These are phyloP conservation scores for Podosphaera leucotricha DNA, from an alignment of 2,329 filamentous ascomycete species.

Conservation along the genomic window DNA sequence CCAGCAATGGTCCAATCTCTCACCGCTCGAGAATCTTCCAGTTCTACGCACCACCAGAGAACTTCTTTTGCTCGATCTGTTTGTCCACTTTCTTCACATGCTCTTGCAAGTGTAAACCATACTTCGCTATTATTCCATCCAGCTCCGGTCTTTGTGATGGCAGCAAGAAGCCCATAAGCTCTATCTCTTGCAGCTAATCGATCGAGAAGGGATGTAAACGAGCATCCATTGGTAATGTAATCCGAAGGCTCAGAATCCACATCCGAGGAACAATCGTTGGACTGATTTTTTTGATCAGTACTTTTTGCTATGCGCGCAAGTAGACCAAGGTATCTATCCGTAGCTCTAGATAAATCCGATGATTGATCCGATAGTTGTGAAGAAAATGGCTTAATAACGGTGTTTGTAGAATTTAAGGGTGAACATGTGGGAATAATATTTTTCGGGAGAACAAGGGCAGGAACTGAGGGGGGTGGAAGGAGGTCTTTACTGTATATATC, in stretches of 20 bases:
- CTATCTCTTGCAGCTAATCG: conserved; percentile 76
- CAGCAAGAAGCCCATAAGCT: conserved; percentile 61
- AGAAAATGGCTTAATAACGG: conserved; percentile 4
- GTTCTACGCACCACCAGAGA: conserved; percentile 91
- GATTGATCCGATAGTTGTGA: conserved; percentile 1
- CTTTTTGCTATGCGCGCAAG: neutral
- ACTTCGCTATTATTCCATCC: conserved; percentile 88
- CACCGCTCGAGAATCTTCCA: conserved; percentile 66
- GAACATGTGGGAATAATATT: conserved; percentile 10
- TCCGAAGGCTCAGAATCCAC: conserved; percentile 2
- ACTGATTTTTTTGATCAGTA: neutral
- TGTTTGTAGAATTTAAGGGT: conserved; percentile 5
- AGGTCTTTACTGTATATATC: conserved; percentile 57
- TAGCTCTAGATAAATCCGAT: neutral
- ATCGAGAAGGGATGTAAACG: conserved; percentile 22
- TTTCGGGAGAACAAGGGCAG: conserved; percentile 13
- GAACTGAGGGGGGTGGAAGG: conserved; percentile 29
- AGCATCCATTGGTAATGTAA: conserved; percentile 6
- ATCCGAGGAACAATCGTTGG: conserved; percentile 8
- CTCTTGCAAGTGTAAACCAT: conserved; percentile 71
- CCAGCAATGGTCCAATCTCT: conserved; percentile 55
- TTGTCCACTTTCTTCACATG: conserved; percentile 72
- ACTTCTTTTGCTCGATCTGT: conserved; percentile 74
- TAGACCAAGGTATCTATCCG: neutral
- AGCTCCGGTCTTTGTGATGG: conserved; percentile 60